A percentile compares a stretch with the other conserved stretches of the same genome.
phyloP scores from a whole-genome alignment of 495 filamentous ascomycete genomes.

The Pyrenopolyporus hunteri region DNA sequence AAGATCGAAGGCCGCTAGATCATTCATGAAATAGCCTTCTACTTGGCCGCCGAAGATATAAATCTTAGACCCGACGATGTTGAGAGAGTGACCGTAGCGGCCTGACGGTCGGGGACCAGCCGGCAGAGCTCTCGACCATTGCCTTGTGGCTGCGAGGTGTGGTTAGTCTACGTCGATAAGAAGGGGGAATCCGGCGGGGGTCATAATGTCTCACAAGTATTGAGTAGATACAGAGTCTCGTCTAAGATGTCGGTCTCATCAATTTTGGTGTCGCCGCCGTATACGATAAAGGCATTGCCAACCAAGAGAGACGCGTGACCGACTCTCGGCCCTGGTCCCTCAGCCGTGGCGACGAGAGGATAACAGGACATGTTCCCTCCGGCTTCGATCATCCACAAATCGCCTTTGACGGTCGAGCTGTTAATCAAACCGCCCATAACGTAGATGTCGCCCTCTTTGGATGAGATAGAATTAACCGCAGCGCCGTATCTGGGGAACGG shows the following conservation, averaged over 20 bases:
- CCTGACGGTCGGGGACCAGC: slow-evolving; percentile 82
- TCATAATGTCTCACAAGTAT: slow-evolving; percentile 77
- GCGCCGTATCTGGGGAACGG: slow-evolving; percentile 98
- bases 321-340: slow-evolving; percentile 94
- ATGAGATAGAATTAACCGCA: slow-evolving; percentile 88
- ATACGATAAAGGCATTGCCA: slow-evolving; percentile 98
- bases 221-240: slow-evolving; percentile 94
- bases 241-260: slow-evolving; percentile 90
- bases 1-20: slow-evolving; percentile 94
- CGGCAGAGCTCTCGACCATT: slow-evolving; percentile 94
- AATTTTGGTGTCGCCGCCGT: slow-evolving; percentile 97
- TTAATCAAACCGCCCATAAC: slow-evolving; percentile 97
- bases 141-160: slow-evolving; percentile 75
- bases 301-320: slow-evolving; percentile 94
- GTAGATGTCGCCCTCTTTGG: slow-evolving; percentile 97
- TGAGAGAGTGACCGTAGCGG: slow-evolving; percentile 94
- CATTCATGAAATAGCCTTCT: slow-evolving; percentile 97
- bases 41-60: slow-evolving; percentile 98
- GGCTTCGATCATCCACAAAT: slow-evolving; percentile 97
- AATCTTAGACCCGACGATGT: slow-evolving; percentile 93
- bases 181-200: slow-evolving; percentile 22
- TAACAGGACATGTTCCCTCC: slow-evolving; percentile 88
- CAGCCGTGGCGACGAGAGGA: slow-evolving; percentile 86
- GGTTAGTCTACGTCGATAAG: slow-evolving; percentile 29
- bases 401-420: slow-evolving; percentile 91